Conservation (phyloP, 139 green algal species). For the Yamagishiella unicocca region DNA sequence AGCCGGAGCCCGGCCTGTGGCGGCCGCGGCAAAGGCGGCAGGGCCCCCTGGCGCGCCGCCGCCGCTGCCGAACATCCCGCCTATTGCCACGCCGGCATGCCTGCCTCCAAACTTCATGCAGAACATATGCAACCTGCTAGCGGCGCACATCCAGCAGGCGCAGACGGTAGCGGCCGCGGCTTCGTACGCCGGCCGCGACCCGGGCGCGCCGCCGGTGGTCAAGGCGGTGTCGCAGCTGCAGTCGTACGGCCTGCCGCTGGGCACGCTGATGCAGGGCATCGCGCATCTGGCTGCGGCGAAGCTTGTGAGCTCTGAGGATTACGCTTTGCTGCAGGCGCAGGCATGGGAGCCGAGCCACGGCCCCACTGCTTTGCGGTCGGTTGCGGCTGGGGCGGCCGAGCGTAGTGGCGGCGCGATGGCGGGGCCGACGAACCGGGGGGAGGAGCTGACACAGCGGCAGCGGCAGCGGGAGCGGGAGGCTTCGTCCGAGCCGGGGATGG, state of each 20-base stretch:
- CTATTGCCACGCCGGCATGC: neutral
- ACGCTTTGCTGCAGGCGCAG: neutral
- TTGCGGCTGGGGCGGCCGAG: too few species aligned
- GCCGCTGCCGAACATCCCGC: neutral
- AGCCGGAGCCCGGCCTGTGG: too few species aligned
- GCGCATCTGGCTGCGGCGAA: neutral
- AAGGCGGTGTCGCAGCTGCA: slow-evolving; percentile 6
- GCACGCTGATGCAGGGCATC: neutral
- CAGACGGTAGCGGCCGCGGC: neutral
- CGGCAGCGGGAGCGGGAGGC: too few species aligned
- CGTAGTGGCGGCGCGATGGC: too few species aligned
- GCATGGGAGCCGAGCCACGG: too few species aligned
- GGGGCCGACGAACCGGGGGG: too few species aligned
- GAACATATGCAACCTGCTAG: slow-evolving; percentile 10
- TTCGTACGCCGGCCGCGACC: neutral
- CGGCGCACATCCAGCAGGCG: neutral
- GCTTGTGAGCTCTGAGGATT: neutral
- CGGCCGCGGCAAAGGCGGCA: too few species aligned
- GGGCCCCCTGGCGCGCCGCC: neutral
- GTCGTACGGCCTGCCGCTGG: neutral
- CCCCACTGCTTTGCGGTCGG: too few species aligned
- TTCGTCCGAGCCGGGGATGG: too few species aligned
- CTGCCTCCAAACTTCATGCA: slow-evolving; percentile 25
- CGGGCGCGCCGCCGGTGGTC: slow-evolving; percentile 1
- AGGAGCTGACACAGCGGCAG: neutral